These are phyloP conservation scores for Fusarium redolens DNA, from an alignment of 2,329 filamentous ascomycete species.

Conservation along the genomic window DNA sequence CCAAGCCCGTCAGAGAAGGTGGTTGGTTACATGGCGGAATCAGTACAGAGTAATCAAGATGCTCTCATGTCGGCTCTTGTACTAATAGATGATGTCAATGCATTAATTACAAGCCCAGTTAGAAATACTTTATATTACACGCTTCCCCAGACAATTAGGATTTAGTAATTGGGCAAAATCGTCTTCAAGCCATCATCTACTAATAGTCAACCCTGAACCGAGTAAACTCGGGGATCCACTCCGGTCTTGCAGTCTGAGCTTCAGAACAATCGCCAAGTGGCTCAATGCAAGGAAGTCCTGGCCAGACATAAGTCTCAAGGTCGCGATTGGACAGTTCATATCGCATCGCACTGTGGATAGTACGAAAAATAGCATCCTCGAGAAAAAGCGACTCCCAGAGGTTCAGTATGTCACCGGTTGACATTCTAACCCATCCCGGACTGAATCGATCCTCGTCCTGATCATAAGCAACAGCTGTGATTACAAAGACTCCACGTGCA, in stretches of 20 bases:
- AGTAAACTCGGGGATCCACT: neutral
- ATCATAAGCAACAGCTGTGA: neutral
- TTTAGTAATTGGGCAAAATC: neutral
- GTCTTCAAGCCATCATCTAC: neutral
- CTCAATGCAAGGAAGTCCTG: neutral
- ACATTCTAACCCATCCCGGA: neutral
- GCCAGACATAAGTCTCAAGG: neutral
- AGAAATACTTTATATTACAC: neutral
- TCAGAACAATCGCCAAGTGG: neutral
- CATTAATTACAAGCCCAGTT: too few species aligned
- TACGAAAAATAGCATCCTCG: neutral
- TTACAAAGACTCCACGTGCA: neutral
- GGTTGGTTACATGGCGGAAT: too few species aligned
- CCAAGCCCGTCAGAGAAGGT: too few species aligned
- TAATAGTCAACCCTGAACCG: neutral
- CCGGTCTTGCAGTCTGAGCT: neutral
- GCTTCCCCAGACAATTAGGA: neutral
- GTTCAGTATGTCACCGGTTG: neutral
- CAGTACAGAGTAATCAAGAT: too few species aligned
- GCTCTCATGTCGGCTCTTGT: too few species aligned
- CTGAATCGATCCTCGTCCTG: neutral
- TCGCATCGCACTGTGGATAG: neutral
- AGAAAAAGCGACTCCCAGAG: neutral
- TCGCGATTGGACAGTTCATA: neutral
- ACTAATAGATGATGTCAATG: too few species aligned